These are phyloP conservation scores for Jatropha curcas DNA, from an alignment of 345 rosid species.

Conservation along the genomic window DNA sequence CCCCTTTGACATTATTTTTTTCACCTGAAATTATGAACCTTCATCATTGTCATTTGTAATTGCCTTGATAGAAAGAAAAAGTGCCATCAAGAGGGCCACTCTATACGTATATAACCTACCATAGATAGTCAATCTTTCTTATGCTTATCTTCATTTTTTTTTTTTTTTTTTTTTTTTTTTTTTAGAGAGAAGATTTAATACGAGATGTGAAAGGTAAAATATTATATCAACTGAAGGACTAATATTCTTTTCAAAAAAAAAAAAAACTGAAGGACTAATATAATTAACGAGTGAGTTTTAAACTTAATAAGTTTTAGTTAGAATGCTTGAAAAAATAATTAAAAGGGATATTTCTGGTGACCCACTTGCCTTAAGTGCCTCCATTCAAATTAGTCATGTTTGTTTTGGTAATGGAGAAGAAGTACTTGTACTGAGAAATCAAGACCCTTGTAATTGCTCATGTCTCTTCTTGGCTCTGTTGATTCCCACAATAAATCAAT, in stretches of 20 bases:
- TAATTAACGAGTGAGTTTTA: too few species aligned
- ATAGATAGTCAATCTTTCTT: background rate
- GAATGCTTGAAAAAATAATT: too few species aligned
- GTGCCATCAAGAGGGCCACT: background rate
- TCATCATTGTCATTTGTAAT: background rate
- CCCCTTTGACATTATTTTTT: conserved; percentile 14
- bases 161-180: too few species aligned
- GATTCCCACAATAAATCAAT: conserved; percentile 42
- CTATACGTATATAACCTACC: background rate
- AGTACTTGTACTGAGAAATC: conserved; percentile 5
- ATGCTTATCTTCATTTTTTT: background rate
- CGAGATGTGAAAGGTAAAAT: too few species aligned
- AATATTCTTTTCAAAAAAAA: too few species aligned
- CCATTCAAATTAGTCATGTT: background rate
- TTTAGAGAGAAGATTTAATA: too few species aligned
- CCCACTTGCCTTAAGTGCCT: conserved; percentile 26
- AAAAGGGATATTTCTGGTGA: background rate
- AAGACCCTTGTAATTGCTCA: conserved; percentile 32
- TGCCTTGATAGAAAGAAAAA: background rate
- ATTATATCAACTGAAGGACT: too few species aligned
- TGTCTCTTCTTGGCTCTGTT: conserved; percentile 39
- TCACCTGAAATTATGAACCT: conserved; percentile 16
- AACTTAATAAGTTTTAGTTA: too few species aligned
- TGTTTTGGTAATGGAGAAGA: conserved; percentile 2
- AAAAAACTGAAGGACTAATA: too few species aligned